Evolutionary conservation across 495 filamentous ascomycete species (phyloP).

Genomic region (Aspergillus cavernicola): DNA sequence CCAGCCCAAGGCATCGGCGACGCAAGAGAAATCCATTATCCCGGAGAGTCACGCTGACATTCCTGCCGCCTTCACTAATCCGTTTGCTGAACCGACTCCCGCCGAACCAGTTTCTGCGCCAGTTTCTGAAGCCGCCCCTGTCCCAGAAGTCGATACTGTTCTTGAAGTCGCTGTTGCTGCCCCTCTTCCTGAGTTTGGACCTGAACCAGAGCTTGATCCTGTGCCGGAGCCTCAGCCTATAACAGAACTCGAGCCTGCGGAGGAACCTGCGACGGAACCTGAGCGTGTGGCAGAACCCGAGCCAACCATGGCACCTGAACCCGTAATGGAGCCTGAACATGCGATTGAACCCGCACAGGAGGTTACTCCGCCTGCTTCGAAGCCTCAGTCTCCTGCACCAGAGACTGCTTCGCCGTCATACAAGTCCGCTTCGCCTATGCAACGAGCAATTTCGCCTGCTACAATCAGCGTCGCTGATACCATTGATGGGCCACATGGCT

Average conservation of each 20-base stretch:
- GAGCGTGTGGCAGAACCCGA: neutral
- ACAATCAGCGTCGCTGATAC: constrained; percentile 8
- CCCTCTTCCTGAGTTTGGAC: constrained; percentile 6
- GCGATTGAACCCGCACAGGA: constrained; percentile 11
- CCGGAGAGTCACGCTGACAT: neutral
- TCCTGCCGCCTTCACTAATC: neutral
- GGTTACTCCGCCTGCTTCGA: constrained; percentile 16
- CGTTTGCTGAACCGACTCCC: neutral
- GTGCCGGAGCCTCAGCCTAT: neutral
- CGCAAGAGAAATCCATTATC: neutral
- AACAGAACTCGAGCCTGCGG: neutral
- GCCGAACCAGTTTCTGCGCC: constrained; percentile 9
- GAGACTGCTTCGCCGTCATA: constrained; percentile 7
- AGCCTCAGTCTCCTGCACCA: constrained; percentile 13
- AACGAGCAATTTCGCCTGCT: constrained; percentile 16
- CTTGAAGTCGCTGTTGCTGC: constrained; percentile 3
- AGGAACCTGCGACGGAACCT: neutral
- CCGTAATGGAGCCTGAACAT: constrained; percentile 7
- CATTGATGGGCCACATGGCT: constrained; percentile 8
- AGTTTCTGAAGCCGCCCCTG: neutral
- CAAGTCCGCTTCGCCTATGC: constrained; percentile 16
- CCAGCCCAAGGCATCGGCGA: neutral
- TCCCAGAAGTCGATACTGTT: neutral
- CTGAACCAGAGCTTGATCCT: neutral
- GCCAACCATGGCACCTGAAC: constrained; percentile 1